These are phyloP conservation scores for Solanum hybrid DNA, from an alignment of 305 asterid genomes.

Conservation along the genomic window DNA sequence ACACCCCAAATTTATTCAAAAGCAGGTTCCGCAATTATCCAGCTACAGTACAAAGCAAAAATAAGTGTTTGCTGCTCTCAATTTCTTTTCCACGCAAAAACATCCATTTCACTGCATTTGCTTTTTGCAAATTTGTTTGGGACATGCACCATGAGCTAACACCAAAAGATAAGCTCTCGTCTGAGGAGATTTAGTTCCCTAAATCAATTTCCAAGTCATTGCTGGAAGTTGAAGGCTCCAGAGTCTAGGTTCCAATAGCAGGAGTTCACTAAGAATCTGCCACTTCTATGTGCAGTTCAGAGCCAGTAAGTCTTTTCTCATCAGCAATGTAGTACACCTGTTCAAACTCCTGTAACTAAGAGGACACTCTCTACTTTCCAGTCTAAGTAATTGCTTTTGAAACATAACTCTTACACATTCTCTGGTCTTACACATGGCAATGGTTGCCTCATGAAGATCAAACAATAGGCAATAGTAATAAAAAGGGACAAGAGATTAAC, in stretches of 20 bases:
- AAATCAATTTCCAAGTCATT: not conserved
- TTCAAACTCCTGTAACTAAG: not conserved
- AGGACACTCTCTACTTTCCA: not conserved
- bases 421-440: not conserved
- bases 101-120: not conserved
- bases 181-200: not conserved
- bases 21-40: not conserved
- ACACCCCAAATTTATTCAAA: not conserved
- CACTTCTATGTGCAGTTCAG: not conserved
- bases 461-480: not conserved
- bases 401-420: not conserved
- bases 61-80: not conserved
- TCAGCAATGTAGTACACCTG: not conserved
- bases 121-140: not conserved
- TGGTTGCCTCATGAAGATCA: not conserved
- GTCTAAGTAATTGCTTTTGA: not conserved
- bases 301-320: not conserved
- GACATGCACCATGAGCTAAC: not conserved
- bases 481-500: not conserved
- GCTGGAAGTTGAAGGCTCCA: not conserved
- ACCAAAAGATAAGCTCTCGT: not conserved
- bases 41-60: not conserved
- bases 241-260: not conserved
- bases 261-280: not conserved
- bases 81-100: not conserved